These are phyloP conservation scores for Eutrema yunnanense DNA, from an alignment of 345 rosid genomes.

Conservation along the genomic window DNA sequence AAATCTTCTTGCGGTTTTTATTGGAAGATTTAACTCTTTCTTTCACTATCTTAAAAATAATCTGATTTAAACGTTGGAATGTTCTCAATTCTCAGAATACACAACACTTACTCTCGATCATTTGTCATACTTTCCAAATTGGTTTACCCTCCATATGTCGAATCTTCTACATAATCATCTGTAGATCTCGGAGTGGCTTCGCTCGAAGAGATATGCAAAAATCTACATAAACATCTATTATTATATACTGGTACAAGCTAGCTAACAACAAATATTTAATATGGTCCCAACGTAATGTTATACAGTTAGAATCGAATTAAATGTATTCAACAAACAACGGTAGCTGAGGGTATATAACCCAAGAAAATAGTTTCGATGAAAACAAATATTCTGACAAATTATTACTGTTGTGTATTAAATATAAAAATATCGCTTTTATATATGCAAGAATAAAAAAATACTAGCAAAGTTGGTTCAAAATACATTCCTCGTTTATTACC, in stretches of 20 bases:
- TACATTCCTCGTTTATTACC: background rate
- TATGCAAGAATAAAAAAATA: background rate
- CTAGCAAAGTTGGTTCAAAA: background rate
- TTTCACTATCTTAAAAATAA: background rate
- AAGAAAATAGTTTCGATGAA: background rate
- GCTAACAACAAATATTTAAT: background rate
- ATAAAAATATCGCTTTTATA: background rate
- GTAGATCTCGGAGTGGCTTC: background rate
- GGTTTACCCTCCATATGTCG: background rate
- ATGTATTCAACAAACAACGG: conserved; percentile 26
- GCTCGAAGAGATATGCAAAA: background rate
- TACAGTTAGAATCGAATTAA: conserved; percentile 22
- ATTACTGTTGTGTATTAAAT: background rate
- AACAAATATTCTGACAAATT: background rate
- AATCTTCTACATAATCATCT: background rate
- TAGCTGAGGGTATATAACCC: conserved; percentile 9
- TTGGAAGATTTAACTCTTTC: background rate
- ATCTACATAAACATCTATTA: background rate
- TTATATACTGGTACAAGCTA: background rate
- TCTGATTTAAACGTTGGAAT: background rate
- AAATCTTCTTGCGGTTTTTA: background rate
- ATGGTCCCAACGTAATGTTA: conserved; percentile 21
- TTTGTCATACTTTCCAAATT: background rate
- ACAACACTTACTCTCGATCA: too few species aligned
- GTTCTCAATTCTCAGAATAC: too few species aligned